These are phyloP conservation scores for Kluyveromyces marxianus DNA, from an alignment of 1,139 yeast species.

Conservation along the genomic window DNA sequence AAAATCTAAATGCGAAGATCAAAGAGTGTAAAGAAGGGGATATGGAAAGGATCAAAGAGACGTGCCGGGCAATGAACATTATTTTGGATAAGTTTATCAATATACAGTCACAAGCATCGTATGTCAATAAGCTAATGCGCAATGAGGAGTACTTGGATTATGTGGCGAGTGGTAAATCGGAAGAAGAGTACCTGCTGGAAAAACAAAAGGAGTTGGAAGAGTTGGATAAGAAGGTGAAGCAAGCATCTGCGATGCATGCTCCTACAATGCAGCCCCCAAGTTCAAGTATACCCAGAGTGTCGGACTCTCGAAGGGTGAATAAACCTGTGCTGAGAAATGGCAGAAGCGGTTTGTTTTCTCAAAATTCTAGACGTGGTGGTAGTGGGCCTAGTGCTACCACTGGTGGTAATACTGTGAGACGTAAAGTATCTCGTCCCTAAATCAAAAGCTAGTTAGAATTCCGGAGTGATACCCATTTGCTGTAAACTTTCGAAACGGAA, in stretches of 20 bases:
- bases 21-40: slow-evolving; percentile 19
- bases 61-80: slow-evolving; percentile 25
- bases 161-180: slow-evolving; percentile 11
- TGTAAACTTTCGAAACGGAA: too few relatives aligned
- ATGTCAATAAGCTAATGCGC: slow-evolving; percentile 24
- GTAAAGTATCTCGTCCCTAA: not conserved
- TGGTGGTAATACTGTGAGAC: not conserved
- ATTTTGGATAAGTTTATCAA: slow-evolving; percentile 28
- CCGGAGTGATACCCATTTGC: too few relatives aligned
- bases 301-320: not conserved
- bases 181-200: slow-evolving; percentile 13
- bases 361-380: not conserved
- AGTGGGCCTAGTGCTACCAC: not conserved
- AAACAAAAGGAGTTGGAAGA: slow-evolving; percentile 17
- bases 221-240: slow-evolving; percentile 15
- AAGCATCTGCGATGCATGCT: slow-evolving; percentile 6
- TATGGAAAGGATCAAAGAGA: slow-evolving; percentile 21
- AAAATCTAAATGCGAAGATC: slow-evolving; percentile 19
- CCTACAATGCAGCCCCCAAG: slow-evolving; percentile 2
- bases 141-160: slow-evolving; percentile 16
- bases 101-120: slow-evolving; percentile 30
- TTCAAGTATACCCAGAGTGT: not conserved
- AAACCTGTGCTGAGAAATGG: not conserved
- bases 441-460: not conserved
- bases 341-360: not conserved